Conservation (phyloP, 2,329 filamentous ascomycete genomes). For the Monilinia fructicola region DNA sequence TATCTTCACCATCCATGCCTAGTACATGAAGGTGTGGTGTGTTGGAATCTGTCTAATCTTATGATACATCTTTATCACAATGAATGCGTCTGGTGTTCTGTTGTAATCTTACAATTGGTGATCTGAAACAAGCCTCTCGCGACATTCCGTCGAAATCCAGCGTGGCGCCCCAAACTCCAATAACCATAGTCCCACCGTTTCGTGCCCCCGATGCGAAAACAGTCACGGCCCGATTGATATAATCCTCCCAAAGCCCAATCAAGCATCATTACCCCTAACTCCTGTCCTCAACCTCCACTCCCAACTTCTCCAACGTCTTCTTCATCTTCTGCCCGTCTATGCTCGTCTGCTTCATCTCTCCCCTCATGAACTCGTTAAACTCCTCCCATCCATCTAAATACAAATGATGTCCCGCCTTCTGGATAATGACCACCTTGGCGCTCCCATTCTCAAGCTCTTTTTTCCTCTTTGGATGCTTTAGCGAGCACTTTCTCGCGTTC, state of each 20-base stretch:
- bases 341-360: constrained; percentile 62
- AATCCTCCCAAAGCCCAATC: neutral
- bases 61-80: neutral
- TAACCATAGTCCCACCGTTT: neutral
- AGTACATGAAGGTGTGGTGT: neutral
- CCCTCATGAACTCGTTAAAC: constrained; percentile 64
- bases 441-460: constrained; percentile 70
- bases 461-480: constrained; percentile 66
- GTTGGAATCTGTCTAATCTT: neutral
- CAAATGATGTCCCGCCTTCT: constrained; percentile 68
- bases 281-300: constrained; percentile 2
- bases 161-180: neutral
- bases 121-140: neutral
- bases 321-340: constrained; percentile 29
- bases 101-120: neutral
- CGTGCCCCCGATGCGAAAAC: neutral
- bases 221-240: neutral
- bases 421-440: constrained; percentile 78
- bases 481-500: constrained; percentile 61
- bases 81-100: neutral
- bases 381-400: constrained; percentile 70
- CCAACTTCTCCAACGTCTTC: constrained; percentile 7
- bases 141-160: neutral
- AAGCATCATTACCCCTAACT: neutral
- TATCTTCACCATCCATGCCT: neutral